Conservation (phyloP, 192 early-diverging fungal species). For the Coemansia sp. region DNA sequence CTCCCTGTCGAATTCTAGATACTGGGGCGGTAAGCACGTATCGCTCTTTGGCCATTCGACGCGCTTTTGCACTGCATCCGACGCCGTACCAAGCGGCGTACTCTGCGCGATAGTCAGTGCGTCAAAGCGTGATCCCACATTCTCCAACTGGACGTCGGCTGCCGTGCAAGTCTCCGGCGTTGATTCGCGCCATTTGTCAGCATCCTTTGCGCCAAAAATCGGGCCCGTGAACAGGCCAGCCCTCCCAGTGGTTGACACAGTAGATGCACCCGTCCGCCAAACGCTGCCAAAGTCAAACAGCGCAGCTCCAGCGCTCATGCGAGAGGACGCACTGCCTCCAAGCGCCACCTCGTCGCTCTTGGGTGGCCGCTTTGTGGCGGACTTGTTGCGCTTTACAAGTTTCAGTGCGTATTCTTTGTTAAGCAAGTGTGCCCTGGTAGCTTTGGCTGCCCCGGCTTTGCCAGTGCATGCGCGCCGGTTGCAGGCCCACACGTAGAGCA, state of each 20-base stretch:
- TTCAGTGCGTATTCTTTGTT: conserved; percentile 64
- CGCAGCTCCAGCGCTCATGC: not conserved
- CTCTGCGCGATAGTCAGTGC: not conserved
- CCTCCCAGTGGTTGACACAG: not conserved
- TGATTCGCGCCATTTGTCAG: not conserved
- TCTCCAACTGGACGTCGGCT: not conserved
- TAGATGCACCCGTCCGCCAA: conserved; percentile 16
- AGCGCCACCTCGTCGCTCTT: not conserved
- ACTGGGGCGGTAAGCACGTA: conserved; percentile 16
- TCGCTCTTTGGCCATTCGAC: conserved; percentile 26
- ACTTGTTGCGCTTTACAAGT: conserved; percentile 44
- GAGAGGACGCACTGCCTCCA: not conserved
- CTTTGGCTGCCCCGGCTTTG: conserved; percentile 59
- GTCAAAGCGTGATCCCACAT: not conserved
- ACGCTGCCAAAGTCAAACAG: conserved; percentile 46
- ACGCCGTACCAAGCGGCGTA: not conserved
- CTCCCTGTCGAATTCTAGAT: conserved; percentile 39
- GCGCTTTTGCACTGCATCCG: not conserved
- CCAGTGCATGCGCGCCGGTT: conserved; percentile 72
- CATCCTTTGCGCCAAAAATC: conserved; percentile 15
- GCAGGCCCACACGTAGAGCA: conserved; percentile 80
- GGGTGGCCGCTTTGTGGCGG: not conserved
- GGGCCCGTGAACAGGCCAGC: conserved; percentile 19
- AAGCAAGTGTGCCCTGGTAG: conserved; percentile 61
- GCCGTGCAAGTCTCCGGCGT: not conserved